Percentiles rank a stretch among this genome's conserved stretches.
Evolutionary conservation across 352 stramenopile species (phyloP).

Genomic region (Phytophthora sojae): DNA sequence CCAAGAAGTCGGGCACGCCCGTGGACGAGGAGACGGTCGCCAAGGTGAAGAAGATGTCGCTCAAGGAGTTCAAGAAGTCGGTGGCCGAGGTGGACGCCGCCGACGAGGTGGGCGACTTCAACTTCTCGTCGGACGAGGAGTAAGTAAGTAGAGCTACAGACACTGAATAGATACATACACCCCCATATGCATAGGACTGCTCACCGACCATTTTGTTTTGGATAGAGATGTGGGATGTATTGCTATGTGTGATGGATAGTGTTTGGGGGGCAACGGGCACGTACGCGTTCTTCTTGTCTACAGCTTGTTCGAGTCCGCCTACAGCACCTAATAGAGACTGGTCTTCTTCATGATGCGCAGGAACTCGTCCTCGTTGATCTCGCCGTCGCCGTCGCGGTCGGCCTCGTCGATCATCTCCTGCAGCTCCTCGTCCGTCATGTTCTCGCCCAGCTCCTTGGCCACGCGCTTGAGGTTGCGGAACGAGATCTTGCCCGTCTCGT

Average conservation of each 20-base stretch:
- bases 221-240: slow-evolving; percentile 27
- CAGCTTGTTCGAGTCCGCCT: neutral
- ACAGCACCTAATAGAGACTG: slow-evolving; percentile 71
- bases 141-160: slow-evolving; percentile 28
- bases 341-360: slow-evolving; percentile 98
- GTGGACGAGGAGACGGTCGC: slow-evolving; percentile 73
- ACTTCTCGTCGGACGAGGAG: slow-evolving; percentile 81
- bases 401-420: slow-evolving; percentile 99
- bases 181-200: too few relatives aligned
- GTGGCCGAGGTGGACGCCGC: slow-evolving; percentile 74
- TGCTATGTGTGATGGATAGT: slow-evolving; percentile 2
- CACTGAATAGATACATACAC: slow-evolving; percentile 25
- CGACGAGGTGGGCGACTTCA: slow-evolving; percentile 82
- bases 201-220: neutral
- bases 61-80: slow-evolving; percentile 84
- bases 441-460: slow-evolving; percentile 97
- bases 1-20: slow-evolving; percentile 36
- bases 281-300: slow-evolving; percentile 3
- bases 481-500: slow-evolving; percentile 97
- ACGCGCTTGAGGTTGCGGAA: slow-evolving; percentile 97
- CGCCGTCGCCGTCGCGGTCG: slow-evolving; percentile 95
- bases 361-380: slow-evolving; percentile 98
- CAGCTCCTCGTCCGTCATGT: slow-evolving; percentile 97
- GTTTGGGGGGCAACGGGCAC: neutral
- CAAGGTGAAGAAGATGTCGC: slow-evolving; percentile 85